Evolutionary conservation across 257 asterid species (phyloP), one percentile per base, ranked within the genome.

Genomic region (Plantago elongata): DNA sequence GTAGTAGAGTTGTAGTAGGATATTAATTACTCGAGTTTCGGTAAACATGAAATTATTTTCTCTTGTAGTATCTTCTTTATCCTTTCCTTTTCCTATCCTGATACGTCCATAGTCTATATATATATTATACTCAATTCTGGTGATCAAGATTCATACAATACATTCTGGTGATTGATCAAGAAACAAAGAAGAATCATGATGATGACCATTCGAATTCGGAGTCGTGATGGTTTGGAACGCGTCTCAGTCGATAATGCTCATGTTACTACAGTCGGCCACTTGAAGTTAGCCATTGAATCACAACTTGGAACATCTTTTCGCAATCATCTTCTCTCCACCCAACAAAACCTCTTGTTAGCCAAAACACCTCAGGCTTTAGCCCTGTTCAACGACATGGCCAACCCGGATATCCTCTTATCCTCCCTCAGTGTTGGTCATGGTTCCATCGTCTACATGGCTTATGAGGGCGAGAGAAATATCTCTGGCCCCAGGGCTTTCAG

Each of bases 211-310:
- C n/a, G 99, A 81, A 76, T 93, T 72, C 94, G 99, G 52, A 93
- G 99, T 77, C 84, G 99, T 66, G 99, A 93, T 67, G 99, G 99
- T 17, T 62, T 93, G 55, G 99, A 93, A 76, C 81, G 99, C 62
- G 81, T 93, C 67, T 81, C 83, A 13, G 73, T 93, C 69, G 90
- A 74, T 13, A 74, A 72, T 61, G 71, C 79, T 58, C 84, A 91
- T 0, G 72, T 37, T 38, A 76, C 65, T 0, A 9, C 94, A 60
- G 79, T 89, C 57, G 82, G 71, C 13, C 63, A 80, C 9, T 87
- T 93, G 77, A 85, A 83, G 68, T 69, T 86, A 16, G 84, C 63
- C 60, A 83, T 93, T 68, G 87, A 87, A 40, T 65, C 95, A 52
- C 94, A 85, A 54, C 94, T 93, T 63, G 84, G 87, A 5, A 91